phyloP scores from a whole-genome alignment of 768 basidiomycete genomes.

The Podaxis sp. region DNA sequence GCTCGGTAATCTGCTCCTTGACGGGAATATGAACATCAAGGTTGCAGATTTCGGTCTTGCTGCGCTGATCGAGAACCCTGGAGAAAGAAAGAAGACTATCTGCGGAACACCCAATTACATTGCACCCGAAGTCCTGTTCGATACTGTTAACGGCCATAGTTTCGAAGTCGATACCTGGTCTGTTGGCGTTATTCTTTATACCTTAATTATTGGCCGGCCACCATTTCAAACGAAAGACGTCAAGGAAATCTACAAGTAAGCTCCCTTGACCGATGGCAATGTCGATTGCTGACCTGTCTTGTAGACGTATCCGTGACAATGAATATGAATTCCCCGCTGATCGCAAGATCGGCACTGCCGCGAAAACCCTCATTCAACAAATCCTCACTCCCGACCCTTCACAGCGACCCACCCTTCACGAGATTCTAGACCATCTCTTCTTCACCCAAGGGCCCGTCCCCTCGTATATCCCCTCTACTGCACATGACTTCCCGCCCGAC shows the following conservation, averaged over 20 bases:
- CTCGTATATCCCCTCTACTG: constrained; percentile 73
- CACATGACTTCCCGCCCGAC: constrained; percentile 73
- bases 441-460: constrained; percentile 84
- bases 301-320: constrained; percentile 88
- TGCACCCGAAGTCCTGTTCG: constrained; percentile 95
- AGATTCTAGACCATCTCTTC: constrained; percentile 84
- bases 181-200: constrained; percentile 95
- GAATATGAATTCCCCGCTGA: constrained; percentile 90
- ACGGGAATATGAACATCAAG: constrained; percentile 90
- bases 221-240: constrained; percentile 99
- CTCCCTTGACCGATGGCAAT: neutral
- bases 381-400: constrained; percentile 87
- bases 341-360: constrained; percentile 66
- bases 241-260: constrained; percentile 91
- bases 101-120: constrained; percentile 99
- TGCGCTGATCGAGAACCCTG: constrained; percentile 93
- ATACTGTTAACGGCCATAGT: constrained; percentile 93
- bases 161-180: constrained; percentile 99
- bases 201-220: constrained; percentile 89
- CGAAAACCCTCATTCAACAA: constrained; percentile 73
- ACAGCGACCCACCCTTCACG: constrained; percentile 77
- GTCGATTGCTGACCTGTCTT: constrained; percentile 11
- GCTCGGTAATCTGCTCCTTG: constrained; percentile 92
- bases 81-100: constrained; percentile 98
- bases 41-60: constrained; percentile 98